These are phyloP conservation scores for Rhizopogon rudus DNA, from an alignment of 768 basidiomycete species.

Conservation along the genomic window DNA sequence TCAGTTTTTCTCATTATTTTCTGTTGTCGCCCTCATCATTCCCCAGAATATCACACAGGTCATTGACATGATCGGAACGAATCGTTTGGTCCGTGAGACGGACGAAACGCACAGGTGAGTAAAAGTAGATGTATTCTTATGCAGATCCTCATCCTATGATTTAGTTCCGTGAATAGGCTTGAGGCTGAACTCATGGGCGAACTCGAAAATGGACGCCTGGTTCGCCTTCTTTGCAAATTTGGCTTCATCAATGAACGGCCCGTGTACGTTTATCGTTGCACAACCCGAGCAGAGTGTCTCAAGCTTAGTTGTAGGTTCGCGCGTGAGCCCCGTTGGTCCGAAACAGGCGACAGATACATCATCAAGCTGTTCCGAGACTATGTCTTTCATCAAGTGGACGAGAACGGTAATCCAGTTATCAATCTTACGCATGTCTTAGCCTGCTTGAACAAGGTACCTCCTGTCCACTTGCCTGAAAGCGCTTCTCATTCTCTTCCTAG, in stretches of 20 bases:
- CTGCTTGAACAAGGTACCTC: conserved; percentile 85
- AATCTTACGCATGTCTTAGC: conserved; percentile 89
- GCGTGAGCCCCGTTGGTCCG: conserved; percentile 95
- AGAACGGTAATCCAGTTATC: conserved; percentile 81
- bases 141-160: neutral
- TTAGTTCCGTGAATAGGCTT: conserved; percentile 73
- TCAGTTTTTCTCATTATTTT: conserved; percentile 15
- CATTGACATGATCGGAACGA: conserved; percentile 72
- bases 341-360: conserved; percentile 97
- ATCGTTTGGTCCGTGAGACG: conserved; percentile 65
- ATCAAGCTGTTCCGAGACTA: conserved; percentile 98
- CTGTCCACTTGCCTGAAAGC: neutral
- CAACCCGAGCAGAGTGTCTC: neutral
- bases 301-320: conserved; percentile 65
- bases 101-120: conserved; percentile 78
- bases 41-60: conserved; percentile 71
- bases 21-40: conserved; percentile 2
- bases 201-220: conserved; percentile 89
- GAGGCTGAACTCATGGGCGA: conserved; percentile 84
- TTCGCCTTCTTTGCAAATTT: conserved; percentile 87
- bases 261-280: conserved; percentile 57
- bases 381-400: conserved; percentile 97
- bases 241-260: conserved; percentile 99
- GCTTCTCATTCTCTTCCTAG: conserved; percentile 31
- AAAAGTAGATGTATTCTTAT: neutral